Percentiles rank a stretch among this genome's conserved stretches.
Conservation (phyloP, 78 protist species). For the Dictyostelium purpureum region DNA sequence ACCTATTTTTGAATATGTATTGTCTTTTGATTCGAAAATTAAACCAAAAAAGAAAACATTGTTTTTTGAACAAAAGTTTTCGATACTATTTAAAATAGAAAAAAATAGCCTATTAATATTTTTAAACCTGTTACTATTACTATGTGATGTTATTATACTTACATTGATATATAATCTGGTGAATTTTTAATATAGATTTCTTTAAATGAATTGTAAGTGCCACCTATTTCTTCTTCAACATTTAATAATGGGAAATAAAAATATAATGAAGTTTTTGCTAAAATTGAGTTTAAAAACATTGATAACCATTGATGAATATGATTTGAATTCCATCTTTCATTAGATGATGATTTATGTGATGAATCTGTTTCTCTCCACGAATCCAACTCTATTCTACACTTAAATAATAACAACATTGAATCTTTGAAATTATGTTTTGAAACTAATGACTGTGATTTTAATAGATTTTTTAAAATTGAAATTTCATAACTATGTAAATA, state of each 20-base stretch:
- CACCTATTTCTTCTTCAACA: slow-evolving; percentile 73
- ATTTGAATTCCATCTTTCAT: slow-evolving; percentile 49
- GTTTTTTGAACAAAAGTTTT: slow-evolving; percentile 11
- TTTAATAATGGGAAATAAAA: slow-evolving; percentile 52
- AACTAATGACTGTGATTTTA: slow-evolving; percentile 17
- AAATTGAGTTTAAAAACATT: slow-evolving; percentile 7
- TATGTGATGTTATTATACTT: not conserved
- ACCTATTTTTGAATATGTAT: slow-evolving; percentile 32
- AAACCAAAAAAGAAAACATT: slow-evolving; percentile 41
- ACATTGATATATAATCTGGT: slow-evolving; percentile 53
- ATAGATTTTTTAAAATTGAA: slow-evolving; percentile 40
- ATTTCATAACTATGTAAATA: slow-evolving; percentile 67
- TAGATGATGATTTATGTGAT: not conserved
- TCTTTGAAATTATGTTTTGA: slow-evolving; percentile 62
- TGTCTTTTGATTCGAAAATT: slow-evolving; percentile 31
- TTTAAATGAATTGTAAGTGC: slow-evolving; percentile 3
- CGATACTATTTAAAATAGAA: not conserved
- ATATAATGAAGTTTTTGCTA: slow-evolving; percentile 33
- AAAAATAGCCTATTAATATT: not conserved
- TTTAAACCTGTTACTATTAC: not conserved
- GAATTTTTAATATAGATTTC: slow-evolving; percentile 18
- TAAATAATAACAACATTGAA: slow-evolving; percentile 39
- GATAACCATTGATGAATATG: slow-evolving; percentile 61
- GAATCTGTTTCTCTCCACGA: slow-evolving; percentile 48
- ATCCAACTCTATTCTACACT: slow-evolving; percentile 41